Conservation (phyloP, 1,284 basidiomycete species). For the Hymenochaete sp. region DNA sequence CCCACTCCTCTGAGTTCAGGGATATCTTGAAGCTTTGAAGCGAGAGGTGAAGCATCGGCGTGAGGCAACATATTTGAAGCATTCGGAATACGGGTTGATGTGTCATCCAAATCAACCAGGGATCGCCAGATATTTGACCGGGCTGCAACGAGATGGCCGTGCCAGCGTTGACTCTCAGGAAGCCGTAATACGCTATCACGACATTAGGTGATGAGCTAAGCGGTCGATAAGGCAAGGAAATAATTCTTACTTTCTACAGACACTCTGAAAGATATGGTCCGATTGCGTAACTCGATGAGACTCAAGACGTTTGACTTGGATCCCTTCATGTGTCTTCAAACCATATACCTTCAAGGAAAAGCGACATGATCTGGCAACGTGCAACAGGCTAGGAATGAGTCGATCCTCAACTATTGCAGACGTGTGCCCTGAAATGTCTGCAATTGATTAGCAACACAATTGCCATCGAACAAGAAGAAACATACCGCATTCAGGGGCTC, state of each 20-base stretch:
- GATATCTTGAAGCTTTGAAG: too few species aligned
- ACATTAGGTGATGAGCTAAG: neutral
- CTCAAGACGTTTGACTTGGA: neutral
- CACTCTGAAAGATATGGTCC: neutral
- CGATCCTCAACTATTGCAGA: neutral
- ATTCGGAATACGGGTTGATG: neutral
- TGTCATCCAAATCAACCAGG: neutral
- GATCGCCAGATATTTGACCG: neutral
- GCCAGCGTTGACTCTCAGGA: neutral
- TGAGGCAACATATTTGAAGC: too few species aligned
- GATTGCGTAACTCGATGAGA: neutral
- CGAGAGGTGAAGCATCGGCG: too few species aligned
- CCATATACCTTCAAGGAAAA: neutral
- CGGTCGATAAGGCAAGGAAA: neutral
- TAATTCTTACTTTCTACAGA: neutral
- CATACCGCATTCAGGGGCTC: neutral
- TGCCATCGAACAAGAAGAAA: neutral
- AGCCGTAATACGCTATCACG: neutral
- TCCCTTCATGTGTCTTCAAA: too few species aligned
- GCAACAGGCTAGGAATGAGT: neutral
- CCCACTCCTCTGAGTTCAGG: neutral
- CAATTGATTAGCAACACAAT: neutral
- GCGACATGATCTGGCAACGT: neutral
- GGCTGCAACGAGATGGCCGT: neutral
- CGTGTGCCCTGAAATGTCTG: neutral